phyloP scores from a whole-genome alignment of 495 filamentous ascomycete species.

The Aspergillus ellipticus region DNA sequence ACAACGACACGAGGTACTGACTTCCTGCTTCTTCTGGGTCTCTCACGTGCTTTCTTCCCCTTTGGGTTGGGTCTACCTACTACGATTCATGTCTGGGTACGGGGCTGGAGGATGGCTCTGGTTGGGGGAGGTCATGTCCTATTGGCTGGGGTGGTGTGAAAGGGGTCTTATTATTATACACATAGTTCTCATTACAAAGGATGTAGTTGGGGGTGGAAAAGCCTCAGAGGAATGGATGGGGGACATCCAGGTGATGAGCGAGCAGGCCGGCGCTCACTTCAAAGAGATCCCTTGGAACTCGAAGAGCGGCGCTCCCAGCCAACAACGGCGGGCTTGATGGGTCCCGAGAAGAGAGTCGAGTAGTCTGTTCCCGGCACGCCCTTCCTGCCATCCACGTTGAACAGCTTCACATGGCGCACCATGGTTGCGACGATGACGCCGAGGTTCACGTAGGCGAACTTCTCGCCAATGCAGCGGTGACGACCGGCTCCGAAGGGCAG shows the following conservation, averaged over 20 bases:
- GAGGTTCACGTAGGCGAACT: slow-evolving; percentile 93
- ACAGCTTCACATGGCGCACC: slow-evolving; percentile 71
- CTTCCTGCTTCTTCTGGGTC: neutral
- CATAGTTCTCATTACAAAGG: neutral
- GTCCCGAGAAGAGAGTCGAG: slow-evolving; percentile 52
- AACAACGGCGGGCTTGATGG: slow-evolving; percentile 60
- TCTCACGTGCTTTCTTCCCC: too few species aligned
- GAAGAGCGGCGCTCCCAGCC: slow-evolving; percentile 59
- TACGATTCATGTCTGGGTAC: neutral
- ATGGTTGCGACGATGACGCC: slow-evolving; percentile 78
- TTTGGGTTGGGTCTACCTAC: too few species aligned
- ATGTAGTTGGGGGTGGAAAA: neutral
- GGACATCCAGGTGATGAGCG: neutral
- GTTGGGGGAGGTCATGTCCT: neutral
- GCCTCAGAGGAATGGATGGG: neutral
- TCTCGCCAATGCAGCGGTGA: slow-evolving; percentile 94
- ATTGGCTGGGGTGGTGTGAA: neutral
- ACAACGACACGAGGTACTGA: neutral
- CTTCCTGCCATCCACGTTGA: slow-evolving; percentile 63
- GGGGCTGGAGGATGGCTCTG: neutral
- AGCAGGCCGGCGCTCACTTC: neutral
- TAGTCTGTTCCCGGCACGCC: slow-evolving; percentile 83
- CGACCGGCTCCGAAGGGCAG: slow-evolving; percentile 92
- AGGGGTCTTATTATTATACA: neutral
- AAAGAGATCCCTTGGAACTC: slow-evolving; percentile 1